A percentile compares a stretch with the other conserved stretches of the same genome.
These are phyloP conservation scores for Closterium sp. DNA, from an alignment of 139 green algal species.

Conservation along the genomic window DNA sequence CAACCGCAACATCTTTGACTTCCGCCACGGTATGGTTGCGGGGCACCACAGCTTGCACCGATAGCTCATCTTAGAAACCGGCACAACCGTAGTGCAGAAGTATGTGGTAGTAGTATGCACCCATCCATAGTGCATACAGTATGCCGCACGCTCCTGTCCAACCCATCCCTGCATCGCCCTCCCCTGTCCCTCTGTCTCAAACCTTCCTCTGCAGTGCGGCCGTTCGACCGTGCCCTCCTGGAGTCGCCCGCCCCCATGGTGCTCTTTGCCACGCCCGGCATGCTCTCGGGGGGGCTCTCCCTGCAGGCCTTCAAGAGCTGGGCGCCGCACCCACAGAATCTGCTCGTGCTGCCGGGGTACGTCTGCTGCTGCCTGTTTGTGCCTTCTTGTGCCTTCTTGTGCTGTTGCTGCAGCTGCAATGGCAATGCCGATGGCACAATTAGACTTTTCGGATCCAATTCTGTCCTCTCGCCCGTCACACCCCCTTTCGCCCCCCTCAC, in stretches of 20 bases:
- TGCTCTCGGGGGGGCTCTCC: slow-evolving; percentile 66
- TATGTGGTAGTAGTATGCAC: too few species aligned
- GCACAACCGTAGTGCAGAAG: too few species aligned
- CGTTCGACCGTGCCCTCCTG: slow-evolving; percentile 56
- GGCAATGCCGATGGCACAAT: too few species aligned
- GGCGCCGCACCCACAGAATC: slow-evolving; percentile 60
- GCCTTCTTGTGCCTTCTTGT: not conserved
- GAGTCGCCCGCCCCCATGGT: slow-evolving; percentile 60
- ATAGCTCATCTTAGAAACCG: too few species aligned
- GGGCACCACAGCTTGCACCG: too few species aligned
- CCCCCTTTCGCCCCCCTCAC: not conserved
- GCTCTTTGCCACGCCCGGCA: slow-evolving; percentile 76
- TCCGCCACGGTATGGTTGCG: slow-evolving; percentile 21
- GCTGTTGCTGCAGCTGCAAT: too few species aligned
- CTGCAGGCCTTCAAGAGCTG: slow-evolving; percentile 73
- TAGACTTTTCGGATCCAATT: too few species aligned
- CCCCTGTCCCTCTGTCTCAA: not conserved
- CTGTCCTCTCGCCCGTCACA: not conserved
- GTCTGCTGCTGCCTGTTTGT: not conserved
- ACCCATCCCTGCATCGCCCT: not conserved
- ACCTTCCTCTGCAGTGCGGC: slow-evolving; percentile 17
- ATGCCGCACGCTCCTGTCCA: too few species aligned
- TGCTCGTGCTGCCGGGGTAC: slow-evolving; percentile 69
- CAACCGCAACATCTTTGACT: slow-evolving; percentile 47
- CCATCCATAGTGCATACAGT: too few species aligned